phyloP scores from a whole-genome alignment of 2,329 filamentous ascomycete genomes.

The Cladosporium austrohemisphaericum region DNA sequence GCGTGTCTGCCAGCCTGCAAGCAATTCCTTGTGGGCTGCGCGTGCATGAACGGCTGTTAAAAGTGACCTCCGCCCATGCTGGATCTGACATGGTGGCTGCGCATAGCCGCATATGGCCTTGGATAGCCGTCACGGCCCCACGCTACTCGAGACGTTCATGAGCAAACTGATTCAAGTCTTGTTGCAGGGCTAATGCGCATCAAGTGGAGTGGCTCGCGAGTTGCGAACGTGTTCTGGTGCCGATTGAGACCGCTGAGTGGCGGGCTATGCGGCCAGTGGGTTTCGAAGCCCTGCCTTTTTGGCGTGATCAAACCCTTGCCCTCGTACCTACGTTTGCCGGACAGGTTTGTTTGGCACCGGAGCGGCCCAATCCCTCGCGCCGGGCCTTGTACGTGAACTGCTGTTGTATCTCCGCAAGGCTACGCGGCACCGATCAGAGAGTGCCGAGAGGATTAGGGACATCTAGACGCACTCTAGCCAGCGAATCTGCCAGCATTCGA shows the following conservation, averaged over 20 bases:
- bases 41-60: constrained; percentile 6
- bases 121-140: constrained; percentile 12
- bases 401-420: constrained; percentile 9
- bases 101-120: constrained; percentile 7
- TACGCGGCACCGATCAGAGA: constrained; percentile 7
- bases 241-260: constrained; percentile 2
- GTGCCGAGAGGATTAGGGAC: constrained; percentile 7
- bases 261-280: not conserved
- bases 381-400: constrained; percentile 11
- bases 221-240: constrained; percentile 8
- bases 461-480: not conserved
- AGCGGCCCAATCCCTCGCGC: constrained; percentile 16
- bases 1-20: not conserved
- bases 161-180: constrained; percentile 8
- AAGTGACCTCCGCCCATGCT: not conserved
- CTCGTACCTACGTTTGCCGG: not conserved
- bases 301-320: not conserved
- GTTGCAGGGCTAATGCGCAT: constrained; percentile 9
- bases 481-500: not conserved
- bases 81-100: constrained; percentile 6
- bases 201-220: constrained; percentile 7
- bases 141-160: constrained; percentile 5
- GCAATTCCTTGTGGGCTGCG: constrained; percentile 1
- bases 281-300: not conserved
- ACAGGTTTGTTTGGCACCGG: constrained; percentile 9